Evolutionary conservation across 2,329 filamentous ascomycete species (phyloP), one percentile per base, ranked within the genome.

Genomic region (Lasiodiplodia sp.): DNA sequence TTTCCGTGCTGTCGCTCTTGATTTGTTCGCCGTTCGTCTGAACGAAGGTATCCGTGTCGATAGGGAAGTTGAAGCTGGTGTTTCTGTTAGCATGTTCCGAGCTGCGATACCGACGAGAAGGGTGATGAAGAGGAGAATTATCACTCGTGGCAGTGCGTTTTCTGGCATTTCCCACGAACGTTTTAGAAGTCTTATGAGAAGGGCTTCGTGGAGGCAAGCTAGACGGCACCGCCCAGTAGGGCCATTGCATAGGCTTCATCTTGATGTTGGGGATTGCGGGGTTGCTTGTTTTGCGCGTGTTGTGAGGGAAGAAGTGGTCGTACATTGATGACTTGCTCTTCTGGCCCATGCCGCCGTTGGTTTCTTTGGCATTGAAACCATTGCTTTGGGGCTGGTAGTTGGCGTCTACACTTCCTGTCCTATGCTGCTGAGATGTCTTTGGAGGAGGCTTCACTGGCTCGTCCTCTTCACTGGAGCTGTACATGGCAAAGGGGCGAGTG

Each of bases 1-100:
- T 80, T 68, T 85, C 83, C 56, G 81, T 79, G 70, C 83, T 85
- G 69, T 79, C 78, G 71, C 81, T 84, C 71, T 83, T 83, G 73
- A 78, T 78, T 21, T 73, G 73, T 23, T 72, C 73, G 31, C 57
- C 11, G 10, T 58, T 52, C 28, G 64, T 68, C 6, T 72, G 67
- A 12, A 70, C 56, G 66, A 71, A 71, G 7, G 68, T 70, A 38
- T 72, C 67, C 51, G 71, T 52, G 51, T 60, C 65, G 62, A 66
- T 67, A 2, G 57, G 67, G 31, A 71, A 62, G 31, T 25, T 55
- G 47, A 72, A 72, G 57, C 70, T 72, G 66, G n/a, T 25, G 23
- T 31, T 34, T 21, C 31, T 14, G 57, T 68, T 38, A 68, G 66
- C 66, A 62, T n/a, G 44, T 47, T 47, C 63, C 21, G 25, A 37